phyloP scores from a whole-genome alignment of 2,329 filamentous ascomycete species.

The Capronia epimyces region DNA sequence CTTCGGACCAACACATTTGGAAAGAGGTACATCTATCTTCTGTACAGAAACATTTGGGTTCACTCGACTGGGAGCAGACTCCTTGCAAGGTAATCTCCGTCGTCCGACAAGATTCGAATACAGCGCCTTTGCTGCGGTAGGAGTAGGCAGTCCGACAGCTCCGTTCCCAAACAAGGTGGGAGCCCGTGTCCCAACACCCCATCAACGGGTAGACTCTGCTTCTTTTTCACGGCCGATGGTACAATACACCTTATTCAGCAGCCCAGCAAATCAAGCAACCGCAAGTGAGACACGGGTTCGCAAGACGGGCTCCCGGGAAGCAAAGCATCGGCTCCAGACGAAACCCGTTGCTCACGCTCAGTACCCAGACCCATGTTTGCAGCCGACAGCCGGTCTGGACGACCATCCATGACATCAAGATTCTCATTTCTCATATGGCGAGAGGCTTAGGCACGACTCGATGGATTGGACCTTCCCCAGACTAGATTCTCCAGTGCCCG shows the following conservation, averaged over 20 bases:
- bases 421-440: not conserved
- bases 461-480: not conserved
- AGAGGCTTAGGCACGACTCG: not conserved
- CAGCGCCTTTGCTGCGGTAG: too few species aligned
- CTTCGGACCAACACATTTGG: not conserved
- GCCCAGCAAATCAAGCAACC: not conserved
- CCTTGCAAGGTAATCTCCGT: not conserved
- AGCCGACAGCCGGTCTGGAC: not conserved
- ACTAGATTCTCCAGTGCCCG: not conserved
- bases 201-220: not conserved
- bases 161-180: too few species aligned
- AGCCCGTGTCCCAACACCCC: too few species aligned
- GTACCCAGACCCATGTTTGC: too few species aligned
- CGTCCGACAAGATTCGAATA: too few species aligned
- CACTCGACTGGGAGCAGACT: not conserved
- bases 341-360: too few species aligned
- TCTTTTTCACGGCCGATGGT: not conserved
- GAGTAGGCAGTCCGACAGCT: too few species aligned
- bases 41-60: not conserved
- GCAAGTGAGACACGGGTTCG: not conserved
- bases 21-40: not conserved
- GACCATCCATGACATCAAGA: conserved; percentile 1
- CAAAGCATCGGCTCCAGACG: not conserved
- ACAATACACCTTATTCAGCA: not conserved
- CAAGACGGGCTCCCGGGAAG: not conserved